Evolutionary conservation across 176 grass and related monocot genomes (phyloP), one percentile per base, ranked within the genome.

Genomic region (Oryza brachyantha): DNA sequence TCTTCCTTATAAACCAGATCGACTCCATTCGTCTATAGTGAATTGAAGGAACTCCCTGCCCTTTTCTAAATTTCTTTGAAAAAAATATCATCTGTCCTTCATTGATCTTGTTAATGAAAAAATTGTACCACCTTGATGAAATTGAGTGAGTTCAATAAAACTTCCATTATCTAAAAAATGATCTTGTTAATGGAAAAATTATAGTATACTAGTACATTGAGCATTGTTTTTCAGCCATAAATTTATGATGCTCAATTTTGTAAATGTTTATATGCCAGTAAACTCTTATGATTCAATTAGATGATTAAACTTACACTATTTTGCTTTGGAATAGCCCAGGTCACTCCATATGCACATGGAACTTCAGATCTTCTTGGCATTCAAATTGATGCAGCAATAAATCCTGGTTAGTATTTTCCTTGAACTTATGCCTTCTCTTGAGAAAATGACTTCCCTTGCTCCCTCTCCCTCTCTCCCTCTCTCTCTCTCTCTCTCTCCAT

Each of bases 351-450:
- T 81, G 87, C 92, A 80, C 96, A 95, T 81, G 96, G 92, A 76
- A 75, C 92, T 72, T 94, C 92, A 66, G 92, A 99, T 85, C 92
- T 99, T 79, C 96, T 99, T 89, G 92, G 90, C 61, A 94, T 99
- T 78, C 96, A 99, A 93, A 99, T 99, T 62, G 96, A 99, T 70
- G 96, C 96, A 80, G 96, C 96, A 61, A 91, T 99, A 85, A 99
- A 99, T 75, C 79, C 92, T 84, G 96, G 96, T 99, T 77, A 45
- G 79, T 77, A 54, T 69, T 80, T 13, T 0, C 68, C 39, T 73
- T 81, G 29, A 50, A 10, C 69, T 52, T 82, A 13, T 76, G 63
- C 40, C 63, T 36, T 67, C 3, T 36, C 38, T 41, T 40, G n/a
- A 13, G 29, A 63, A 31, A 60, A 40, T 16, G 24, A 74, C 4